Evolutionary conservation across 164 flowering plant genomes (phyloP), one percentile per base, ranked within the genome.

Genomic region (Saururus chinensis): DNA sequence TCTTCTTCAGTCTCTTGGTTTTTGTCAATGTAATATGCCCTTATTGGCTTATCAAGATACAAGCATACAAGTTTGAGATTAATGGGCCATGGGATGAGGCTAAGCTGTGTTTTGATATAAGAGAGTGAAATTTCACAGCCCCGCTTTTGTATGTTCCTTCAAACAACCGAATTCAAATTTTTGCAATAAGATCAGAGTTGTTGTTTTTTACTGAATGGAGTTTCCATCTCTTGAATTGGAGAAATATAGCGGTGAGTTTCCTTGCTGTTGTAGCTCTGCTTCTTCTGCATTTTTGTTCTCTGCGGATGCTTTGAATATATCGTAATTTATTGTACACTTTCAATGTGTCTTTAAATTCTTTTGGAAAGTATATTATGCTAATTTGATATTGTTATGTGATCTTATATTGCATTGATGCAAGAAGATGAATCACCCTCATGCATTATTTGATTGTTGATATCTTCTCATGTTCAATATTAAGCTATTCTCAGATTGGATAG

Each of bases 21-120:
- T 88, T 85, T 71, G 80, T 90, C 40, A 86, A 68, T 21, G 72
- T 90, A 16, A 75, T 93, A 4, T 90, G 96, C 66, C 98, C 98
- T 37, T 93, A 85, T 60, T 93, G 99, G 96, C 88, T 93, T 65
- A 88, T 87, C 56, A 74, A 80, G 64, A 79, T 93, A 51, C 97
- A 90, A 66, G 90, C 79, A 64, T 93, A 87, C 76, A 93, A 93
- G 73, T 88, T 93, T 79, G 97, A 93, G 83, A 93, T 90, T 49
- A 88, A 93, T 80, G 99, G 99, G n/a, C 99, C 97, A 11, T 88
- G 97, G 97, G 99, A 90, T 74, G 99, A 93, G 79, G 97, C 99
- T 26, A 90, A 87, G 75, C 92, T 93, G 63, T 93, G 97, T 75
- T 93, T 90, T 71, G 84, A 88, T 59, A 79, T 93, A 23, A 85